phyloP scores from a whole-genome alignment of 2,329 filamentous ascomycete genomes.

The Sporothrix brunneoviolacea region DNA sequence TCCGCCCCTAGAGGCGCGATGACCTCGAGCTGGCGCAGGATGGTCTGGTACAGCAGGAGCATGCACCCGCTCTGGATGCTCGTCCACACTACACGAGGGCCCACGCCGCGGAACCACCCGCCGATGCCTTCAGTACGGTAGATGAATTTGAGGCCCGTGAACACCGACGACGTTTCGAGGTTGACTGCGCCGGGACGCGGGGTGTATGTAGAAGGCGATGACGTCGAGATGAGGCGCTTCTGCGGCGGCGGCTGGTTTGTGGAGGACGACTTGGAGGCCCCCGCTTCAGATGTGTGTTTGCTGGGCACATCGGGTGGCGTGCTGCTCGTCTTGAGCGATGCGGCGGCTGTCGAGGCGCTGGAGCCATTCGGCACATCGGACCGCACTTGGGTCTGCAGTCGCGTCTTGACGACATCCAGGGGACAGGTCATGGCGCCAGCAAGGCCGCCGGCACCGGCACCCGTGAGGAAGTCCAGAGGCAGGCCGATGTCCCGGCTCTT shows the following conservation, averaged over 20 bases:
- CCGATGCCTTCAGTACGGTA: constrained; percentile 82
- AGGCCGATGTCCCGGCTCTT: constrained; percentile 79
- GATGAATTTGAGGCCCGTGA: constrained; percentile 77
- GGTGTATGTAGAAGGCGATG: constrained; percentile 77
- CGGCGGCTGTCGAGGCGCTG: neutral
- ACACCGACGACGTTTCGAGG: constrained; percentile 82
- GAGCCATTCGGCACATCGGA: constrained; percentile 24
- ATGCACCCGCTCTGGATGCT: constrained; percentile 95
- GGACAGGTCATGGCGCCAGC: constrained; percentile 93
- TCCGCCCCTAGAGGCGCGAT: constrained; percentile 31
- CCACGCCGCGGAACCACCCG: constrained; percentile 92
- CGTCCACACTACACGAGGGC: constrained; percentile 90
- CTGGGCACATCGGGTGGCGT: constrained; percentile 8
- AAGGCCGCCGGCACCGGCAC: constrained; percentile 81
- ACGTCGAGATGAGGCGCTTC: constrained; percentile 77
- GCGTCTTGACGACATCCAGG: constrained; percentile 93
- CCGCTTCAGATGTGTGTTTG: constrained; percentile 19
- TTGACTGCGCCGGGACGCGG: constrained; percentile 70
- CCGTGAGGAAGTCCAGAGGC: constrained; percentile 78
- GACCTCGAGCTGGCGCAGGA: constrained; percentile 68
- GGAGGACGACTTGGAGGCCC: constrained; percentile 2
- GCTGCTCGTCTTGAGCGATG: constrained; percentile 9
- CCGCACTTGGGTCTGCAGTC: constrained; percentile 84
- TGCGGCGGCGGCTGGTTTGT: constrained; percentile 32
- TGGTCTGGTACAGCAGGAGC: constrained; percentile 88